Conservation (phyloP, 805 yeast genomes). For the Teunomyces gatunensis region DNA sequence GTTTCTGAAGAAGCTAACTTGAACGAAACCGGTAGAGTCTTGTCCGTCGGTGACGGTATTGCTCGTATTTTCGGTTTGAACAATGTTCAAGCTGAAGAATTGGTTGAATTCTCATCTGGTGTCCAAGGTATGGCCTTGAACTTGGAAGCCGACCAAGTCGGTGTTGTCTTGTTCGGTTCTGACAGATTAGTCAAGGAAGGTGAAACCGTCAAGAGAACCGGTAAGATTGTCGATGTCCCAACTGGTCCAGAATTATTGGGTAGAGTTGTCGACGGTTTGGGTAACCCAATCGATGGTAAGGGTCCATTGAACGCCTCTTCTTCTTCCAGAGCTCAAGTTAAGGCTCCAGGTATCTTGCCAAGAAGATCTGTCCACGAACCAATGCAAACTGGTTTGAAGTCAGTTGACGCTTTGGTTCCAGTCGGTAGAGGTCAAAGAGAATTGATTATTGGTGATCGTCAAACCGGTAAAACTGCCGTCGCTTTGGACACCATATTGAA, state of each 20-base stretch:
- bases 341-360: slow-evolving; percentile 99
- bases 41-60: slow-evolving; percentile 99
- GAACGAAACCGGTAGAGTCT: slow-evolving; percentile 99
- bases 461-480: slow-evolving; percentile 99
- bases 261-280: slow-evolving; percentile 99
- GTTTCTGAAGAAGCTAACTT: slow-evolving; percentile 95
- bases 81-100: slow-evolving; percentile 99
- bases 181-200: slow-evolving; percentile 99
- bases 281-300: slow-evolving; percentile 99
- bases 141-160: slow-evolving; percentile 99
- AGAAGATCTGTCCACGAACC: slow-evolving; percentile 98
- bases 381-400: slow-evolving; percentile 99
- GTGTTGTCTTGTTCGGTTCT: slow-evolving; percentile 99
- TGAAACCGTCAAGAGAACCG: slow-evolving; percentile 99
- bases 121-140: slow-evolving; percentile 99
- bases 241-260: slow-evolving; percentile 98
- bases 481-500: slow-evolving; percentile 97
- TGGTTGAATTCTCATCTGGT: slow-evolving; percentile 98
- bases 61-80: slow-evolving; percentile 99
- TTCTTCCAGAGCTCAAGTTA: slow-evolving; percentile 93
- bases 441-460: slow-evolving; percentile 99
- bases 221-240: slow-evolving; percentile 98
- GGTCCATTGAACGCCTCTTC: slow-evolving; percentile 91
- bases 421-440: slow-evolving; percentile 99
- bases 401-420: slow-evolving; percentile 99